These are phyloP conservation scores for Quercus parvula DNA, from an alignment of 306 rosid genomes.

Conservation along the genomic window DNA sequence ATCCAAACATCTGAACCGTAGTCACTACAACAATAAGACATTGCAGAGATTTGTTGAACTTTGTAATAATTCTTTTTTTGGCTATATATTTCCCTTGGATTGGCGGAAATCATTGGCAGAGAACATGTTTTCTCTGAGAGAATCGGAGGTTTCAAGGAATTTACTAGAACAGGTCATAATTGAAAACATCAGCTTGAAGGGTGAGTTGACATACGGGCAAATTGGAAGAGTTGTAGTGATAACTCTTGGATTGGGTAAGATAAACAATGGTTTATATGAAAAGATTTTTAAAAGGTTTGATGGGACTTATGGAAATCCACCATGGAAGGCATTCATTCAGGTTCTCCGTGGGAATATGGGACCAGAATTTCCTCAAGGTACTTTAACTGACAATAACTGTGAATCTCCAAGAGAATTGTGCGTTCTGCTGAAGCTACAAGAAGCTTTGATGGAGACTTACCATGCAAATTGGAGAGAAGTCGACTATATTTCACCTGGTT, in stretches of 20 bases:
- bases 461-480: slow-evolving; percentile 22
- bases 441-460: slow-evolving; percentile 40
- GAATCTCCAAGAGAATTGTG: neutral
- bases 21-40: neutral
- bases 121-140: slow-evolving; percentile 41
- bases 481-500: slow-evolving; percentile 58
- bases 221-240: slow-evolving; percentile 47
- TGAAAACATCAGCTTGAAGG: slow-evolving; percentile 15
- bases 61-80: slow-evolving; percentile 24
- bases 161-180: slow-evolving; percentile 22
- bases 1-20: slow-evolving; percentile 20
- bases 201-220: slow-evolving; percentile 32
- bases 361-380: neutral
- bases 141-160: slow-evolving; percentile 26
- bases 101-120: slow-evolving; percentile 30
- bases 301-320: neutral
- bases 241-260: slow-evolving; percentile 43
- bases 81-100: slow-evolving; percentile 37
- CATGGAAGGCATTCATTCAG: slow-evolving; percentile 48
- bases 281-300: slow-evolving; percentile 18
- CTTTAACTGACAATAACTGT: neutral
- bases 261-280: slow-evolving; percentile 10
- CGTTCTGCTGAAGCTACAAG: slow-evolving; percentile 12
- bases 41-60: slow-evolving; percentile 10
- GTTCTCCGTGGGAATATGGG: slow-evolving; percentile 10